phyloP scores from a whole-genome alignment of 1,284 basidiomycete species.

The Mycena citricolor region DNA sequence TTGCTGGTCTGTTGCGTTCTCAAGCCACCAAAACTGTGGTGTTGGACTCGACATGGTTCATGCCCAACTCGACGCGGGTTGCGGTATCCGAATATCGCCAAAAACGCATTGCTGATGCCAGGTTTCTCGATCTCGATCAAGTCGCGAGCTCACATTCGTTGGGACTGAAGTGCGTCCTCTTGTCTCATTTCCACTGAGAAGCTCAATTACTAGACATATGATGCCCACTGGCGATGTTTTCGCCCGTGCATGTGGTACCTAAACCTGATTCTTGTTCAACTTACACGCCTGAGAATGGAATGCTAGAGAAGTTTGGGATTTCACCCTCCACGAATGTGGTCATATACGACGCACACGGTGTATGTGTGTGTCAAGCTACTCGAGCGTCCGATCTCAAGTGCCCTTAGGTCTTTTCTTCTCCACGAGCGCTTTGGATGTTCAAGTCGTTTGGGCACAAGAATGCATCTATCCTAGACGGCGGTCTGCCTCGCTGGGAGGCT shows the following conservation, averaged over 20 bases:
- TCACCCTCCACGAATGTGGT: slow-evolving; percentile 77
- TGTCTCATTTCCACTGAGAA: not conserved
- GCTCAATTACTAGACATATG: slow-evolving; percentile 63
- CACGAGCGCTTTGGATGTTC: slow-evolving; percentile 91
- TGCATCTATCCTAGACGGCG: slow-evolving; percentile 87
- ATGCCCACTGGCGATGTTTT: slow-evolving; percentile 80
- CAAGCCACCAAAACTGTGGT: slow-evolving; percentile 40
- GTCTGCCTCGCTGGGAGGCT: slow-evolving; percentile 80
- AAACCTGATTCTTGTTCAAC: slow-evolving; percentile 8
- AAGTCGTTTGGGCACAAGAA: slow-evolving; percentile 83
- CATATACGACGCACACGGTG: slow-evolving; percentile 43
- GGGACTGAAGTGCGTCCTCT: slow-evolving; percentile 54
- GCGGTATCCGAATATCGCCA: slow-evolving; percentile 62
- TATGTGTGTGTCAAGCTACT: slow-evolving; percentile 9
- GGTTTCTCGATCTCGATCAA: slow-evolving; percentile 82
- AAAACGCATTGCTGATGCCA: slow-evolving; percentile 74
- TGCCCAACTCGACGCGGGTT: slow-evolving; percentile 78
- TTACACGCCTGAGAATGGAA: not conserved
- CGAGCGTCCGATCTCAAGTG: slow-evolving; percentile 71
- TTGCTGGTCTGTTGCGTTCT: slow-evolving; percentile 36
- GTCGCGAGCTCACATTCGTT: slow-evolving; percentile 70
- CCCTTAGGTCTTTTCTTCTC: slow-evolving; percentile 76
- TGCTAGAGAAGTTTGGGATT: slow-evolving; percentile 73
- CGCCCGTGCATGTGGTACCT: slow-evolving; percentile 76
- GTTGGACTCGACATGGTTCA: slow-evolving; percentile 84